Base-by-base conservation (phyloP, 345 rosid genomes). In the Sisymbrium altissimum region DNA sequence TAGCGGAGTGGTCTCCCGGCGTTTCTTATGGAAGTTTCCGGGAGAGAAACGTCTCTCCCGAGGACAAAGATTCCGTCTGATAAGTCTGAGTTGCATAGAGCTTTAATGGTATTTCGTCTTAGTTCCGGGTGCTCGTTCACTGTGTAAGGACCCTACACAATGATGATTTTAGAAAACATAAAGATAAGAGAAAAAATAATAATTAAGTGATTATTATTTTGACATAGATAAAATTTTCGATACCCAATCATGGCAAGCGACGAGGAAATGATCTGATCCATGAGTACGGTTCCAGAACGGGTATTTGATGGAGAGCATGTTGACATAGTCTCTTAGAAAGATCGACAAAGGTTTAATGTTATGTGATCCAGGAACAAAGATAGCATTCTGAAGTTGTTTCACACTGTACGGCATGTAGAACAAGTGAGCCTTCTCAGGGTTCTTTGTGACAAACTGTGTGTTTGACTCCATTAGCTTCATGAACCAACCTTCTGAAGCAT, bases 211-310 rank as follows among this genome's bases (percentile, higher is more conserved):
- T 32, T 57, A 48, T 41, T 25, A 0, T 6, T 4, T 33, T 10
- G 10, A 56, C 2, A n/a, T 36, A 53, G 48, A 72, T 1, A 27
- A 62, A 40, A 32, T 52, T 15, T 75, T 18, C 73, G 23, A 18
- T 89, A 91, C 98, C 98, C 98, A 93, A 72, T 93, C 98, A 75
- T 93, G 98, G 84, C 98, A 93, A 64, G 98, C 98, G 66, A 88
- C 98, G 41, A 93, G 81, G 82, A 93, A 93, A 48, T 93, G 98
- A 80, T 91, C 98, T 27, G 85, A 81, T 39, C 97, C 98, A 48
- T 80, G 98, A 0, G 97, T 86, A 46, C 94, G 91, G 64, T 91
- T 93, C 97, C 98, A 91, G 25, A 86, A 91, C 0, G 96, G 96
- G 75, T 93, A 89, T 73, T 93, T 93, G 49, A 77, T 73, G 66